Conservation (phyloP, 176 grass and related monocot genomes). For the Cenchrus americanus region DNA sequence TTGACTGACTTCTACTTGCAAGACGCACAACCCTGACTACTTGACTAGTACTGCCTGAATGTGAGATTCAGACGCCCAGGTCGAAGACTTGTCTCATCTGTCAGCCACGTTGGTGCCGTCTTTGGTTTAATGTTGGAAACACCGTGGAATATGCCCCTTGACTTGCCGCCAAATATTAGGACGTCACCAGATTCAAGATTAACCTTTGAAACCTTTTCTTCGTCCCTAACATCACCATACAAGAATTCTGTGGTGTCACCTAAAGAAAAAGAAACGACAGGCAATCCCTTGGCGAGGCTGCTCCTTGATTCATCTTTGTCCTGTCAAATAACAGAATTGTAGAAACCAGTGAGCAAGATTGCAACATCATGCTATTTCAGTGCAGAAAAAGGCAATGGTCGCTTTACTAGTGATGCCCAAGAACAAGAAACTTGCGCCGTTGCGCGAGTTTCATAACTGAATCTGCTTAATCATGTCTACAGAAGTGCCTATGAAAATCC, state of each 20-base stretch:
- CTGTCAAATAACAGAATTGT: conserved; percentile 31
- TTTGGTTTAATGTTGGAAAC: conserved; percentile 40
- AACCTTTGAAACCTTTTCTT: conserved; percentile 40
- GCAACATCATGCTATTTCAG: background rate
- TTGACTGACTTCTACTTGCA: background rate
- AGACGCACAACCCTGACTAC: background rate
- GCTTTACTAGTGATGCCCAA: background rate
- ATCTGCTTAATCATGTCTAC: background rate
- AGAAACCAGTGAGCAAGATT: background rate
- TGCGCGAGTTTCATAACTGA: background rate
- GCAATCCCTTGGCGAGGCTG: conserved; percentile 49
- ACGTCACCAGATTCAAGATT: conserved; percentile 66
- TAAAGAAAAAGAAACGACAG: conserved; percentile 64
- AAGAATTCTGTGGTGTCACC: conserved; percentile 64
- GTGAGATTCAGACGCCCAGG: conserved; percentile 68
- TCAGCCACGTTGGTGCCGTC: conserved; percentile 40
- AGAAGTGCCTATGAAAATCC: background rate
- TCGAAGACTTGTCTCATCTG: conserved; percentile 44
- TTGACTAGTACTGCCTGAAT: conserved; percentile 48
- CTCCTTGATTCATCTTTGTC: conserved; percentile 55
- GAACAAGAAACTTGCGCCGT: background rate
- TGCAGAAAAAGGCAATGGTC: background rate
- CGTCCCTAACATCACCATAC: conserved; percentile 47
- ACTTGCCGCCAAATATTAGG: conserved; percentile 61
- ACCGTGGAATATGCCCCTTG: conserved; percentile 57